phyloP scores from a whole-genome alignment of 371 early-diverging fungal genomes.

The Rhizopus sp. region DNA sequence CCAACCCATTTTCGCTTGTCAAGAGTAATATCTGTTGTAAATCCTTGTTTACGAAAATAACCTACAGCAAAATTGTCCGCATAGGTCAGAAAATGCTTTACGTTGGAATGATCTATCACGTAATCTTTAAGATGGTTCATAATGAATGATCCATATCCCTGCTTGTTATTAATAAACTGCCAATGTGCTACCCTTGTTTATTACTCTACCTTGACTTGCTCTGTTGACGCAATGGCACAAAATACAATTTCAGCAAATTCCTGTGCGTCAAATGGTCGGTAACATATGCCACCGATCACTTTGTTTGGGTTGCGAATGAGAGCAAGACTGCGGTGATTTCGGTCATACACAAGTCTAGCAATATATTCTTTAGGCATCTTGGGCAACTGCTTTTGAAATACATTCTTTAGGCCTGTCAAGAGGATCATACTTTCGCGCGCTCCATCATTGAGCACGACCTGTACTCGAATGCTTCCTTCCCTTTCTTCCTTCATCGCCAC shows the following conservation, averaged over 20 bases:
- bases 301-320: slow-evolving; percentile 57
- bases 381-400: slow-evolving; percentile 99
- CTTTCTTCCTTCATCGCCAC: slow-evolving; percentile 7
- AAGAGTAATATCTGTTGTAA: slow-evolving; percentile 94
- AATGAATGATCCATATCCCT: slow-evolving; percentile 92
- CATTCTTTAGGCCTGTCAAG: slow-evolving; percentile 92
- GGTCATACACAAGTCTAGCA: slow-evolving; percentile 96
- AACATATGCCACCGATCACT: slow-evolving; percentile 98
- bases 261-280: slow-evolving; percentile 88
- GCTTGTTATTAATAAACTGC: slow-evolving; percentile 19
- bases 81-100: slow-evolving; percentile 96
- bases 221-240: slow-evolving; percentile 95
- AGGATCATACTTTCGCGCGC: slow-evolving; percentile 79
- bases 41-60: slow-evolving; percentile 99
- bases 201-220: slow-evolving; percentile 80
- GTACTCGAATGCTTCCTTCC: slow-evolving; percentile 70
- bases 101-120: slow-evolving; percentile 67
- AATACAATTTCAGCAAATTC: slow-evolving; percentile 99
- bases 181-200: slow-evolving; percentile 45
- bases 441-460: slow-evolving; percentile 83
- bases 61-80: slow-evolving; percentile 99
- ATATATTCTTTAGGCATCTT: slow-evolving; percentile 99
- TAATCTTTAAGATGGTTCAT: slow-evolving; percentile 96
- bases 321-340: slow-evolving; percentile 86
- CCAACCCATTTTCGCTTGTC: slow-evolving; percentile 97